phyloP scores from a whole-genome alignment of 257 asterid species.

The Henckelia pumila region DNA sequence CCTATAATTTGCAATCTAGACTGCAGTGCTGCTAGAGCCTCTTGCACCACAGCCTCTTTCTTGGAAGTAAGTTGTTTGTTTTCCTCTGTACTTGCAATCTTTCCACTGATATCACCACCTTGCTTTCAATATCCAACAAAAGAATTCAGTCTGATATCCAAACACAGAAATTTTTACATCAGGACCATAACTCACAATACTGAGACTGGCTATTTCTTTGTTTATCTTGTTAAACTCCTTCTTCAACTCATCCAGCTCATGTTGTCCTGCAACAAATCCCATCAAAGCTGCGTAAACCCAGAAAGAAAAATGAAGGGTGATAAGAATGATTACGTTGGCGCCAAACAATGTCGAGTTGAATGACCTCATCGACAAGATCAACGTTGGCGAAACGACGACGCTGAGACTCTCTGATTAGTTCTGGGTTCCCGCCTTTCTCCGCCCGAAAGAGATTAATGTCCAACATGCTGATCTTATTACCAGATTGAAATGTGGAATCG shows the following conservation, averaged over 20 bases:
- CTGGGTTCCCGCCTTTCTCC: constrained; percentile 84
- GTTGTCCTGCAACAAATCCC: constrained; percentile 62
- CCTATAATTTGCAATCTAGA: constrained; percentile 62
- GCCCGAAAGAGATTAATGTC: constrained; percentile 84
- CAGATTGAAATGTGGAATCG: too few relatives aligned
- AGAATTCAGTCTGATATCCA: neutral
- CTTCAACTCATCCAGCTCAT: constrained; percentile 69
- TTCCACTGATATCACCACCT: constrained; percentile 54
- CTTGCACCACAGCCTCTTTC: constrained; percentile 80
- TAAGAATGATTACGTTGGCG: constrained; percentile 53
- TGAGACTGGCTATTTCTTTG: constrained; percentile 72
- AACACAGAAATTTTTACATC: neutral
- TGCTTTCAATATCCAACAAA: constrained; percentile 38
- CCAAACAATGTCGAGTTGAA: constrained; percentile 73
- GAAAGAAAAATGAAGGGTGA: neutral
- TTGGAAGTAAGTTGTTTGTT: constrained; percentile 51
- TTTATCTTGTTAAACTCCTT: constrained; percentile 68
- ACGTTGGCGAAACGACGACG: constrained; percentile 74
- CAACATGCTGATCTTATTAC: constrained; percentile 67
- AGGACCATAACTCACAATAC: constrained; percentile 50
- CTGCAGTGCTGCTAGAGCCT: constrained; percentile 61
- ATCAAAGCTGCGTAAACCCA: constrained; percentile 12
- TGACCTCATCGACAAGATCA: constrained; percentile 72
- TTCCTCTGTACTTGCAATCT: constrained; percentile 53
- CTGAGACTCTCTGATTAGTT: constrained; percentile 75